Percentiles rank a stretch among this genome's conserved stretches.
phyloP scores from a whole-genome alignment of 179 eudicot genomes.

The Nepenthes alata region DNA sequence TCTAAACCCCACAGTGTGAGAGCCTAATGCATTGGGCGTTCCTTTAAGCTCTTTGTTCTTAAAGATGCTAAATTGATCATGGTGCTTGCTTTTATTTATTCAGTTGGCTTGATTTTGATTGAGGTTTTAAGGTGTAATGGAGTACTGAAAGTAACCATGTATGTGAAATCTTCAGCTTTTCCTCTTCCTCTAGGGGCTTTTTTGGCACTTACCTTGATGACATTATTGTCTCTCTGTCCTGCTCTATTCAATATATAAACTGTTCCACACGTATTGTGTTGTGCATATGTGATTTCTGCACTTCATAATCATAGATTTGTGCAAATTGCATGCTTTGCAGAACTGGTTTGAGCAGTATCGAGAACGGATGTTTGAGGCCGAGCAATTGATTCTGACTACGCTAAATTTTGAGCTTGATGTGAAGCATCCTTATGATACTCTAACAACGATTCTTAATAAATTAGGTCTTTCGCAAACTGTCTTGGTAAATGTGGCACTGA shows the following conservation, averaged over 20 bases:
- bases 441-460: slow-evolving; percentile 72
- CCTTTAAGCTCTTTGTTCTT: too few species aligned
- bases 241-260: neutral
- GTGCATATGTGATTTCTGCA: neutral
- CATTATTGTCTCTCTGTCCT: neutral
- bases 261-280: neutral
- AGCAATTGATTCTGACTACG: slow-evolving; percentile 80
- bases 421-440: slow-evolving; percentile 85
- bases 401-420: slow-evolving; percentile 87
- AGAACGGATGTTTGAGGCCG: slow-evolving; percentile 79
- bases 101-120: neutral
- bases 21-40: too few species aligned
- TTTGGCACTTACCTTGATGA: too few species aligned
- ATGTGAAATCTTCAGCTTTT: too few species aligned
- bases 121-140: neutral
- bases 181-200: too few species aligned
- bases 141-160: too few species aligned
- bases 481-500: slow-evolving; percentile 69
- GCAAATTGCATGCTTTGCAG: slow-evolving; percentile 26
- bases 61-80: too few species aligned
- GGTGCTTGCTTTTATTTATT: too few species aligned
- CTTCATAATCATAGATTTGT: neutral
- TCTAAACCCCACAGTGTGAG: too few species aligned
- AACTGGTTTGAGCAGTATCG: slow-evolving; percentile 93
- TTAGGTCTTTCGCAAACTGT: slow-evolving; percentile 76